A percentile compares a stretch with the other conserved stretches of the same genome.
These are phyloP conservation scores for Fusarium sp. DNA, from an alignment of 2,329 filamentous ascomycete species.

Conservation along the genomic window DNA sequence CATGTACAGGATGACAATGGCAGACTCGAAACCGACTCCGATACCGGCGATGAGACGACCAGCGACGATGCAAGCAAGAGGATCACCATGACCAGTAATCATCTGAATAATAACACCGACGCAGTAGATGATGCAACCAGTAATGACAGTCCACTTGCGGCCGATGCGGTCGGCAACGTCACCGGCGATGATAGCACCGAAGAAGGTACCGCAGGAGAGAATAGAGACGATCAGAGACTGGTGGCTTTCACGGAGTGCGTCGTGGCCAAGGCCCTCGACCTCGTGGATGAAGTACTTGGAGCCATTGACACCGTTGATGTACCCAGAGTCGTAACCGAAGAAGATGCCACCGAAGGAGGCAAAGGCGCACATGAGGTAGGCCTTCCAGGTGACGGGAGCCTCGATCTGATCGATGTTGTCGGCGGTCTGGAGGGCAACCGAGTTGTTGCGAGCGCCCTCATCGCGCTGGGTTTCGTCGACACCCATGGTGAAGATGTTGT, in stretches of 20 bases:
- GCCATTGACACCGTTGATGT: constrained; percentile 75
- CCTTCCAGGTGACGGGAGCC: constrained; percentile 76
- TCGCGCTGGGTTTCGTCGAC: constrained; percentile 35
- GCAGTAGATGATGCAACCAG: constrained; percentile 77
- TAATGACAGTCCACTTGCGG: constrained; percentile 78
- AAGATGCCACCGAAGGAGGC: constrained; percentile 80
- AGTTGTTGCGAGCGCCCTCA: constrained; percentile 40
- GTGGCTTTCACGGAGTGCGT: constrained; percentile 55
- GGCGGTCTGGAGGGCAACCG: constrained; percentile 55
- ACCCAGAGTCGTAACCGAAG: constrained; percentile 84
- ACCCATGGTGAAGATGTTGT: constrained; percentile 39
- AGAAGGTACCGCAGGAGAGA: constrained; percentile 82
- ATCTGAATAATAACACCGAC: constrained; percentile 67
- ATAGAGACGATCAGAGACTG: constrained; percentile 77
- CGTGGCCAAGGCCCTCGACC: constrained; percentile 58
- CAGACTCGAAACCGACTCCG: constrained; percentile 42
- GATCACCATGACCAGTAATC: constrained; percentile 36
- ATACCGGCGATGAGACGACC: constrained; percentile 39
- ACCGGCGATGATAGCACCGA: constrained; percentile 81
- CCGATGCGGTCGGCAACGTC: constrained; percentile 82
- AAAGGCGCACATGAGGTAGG: constrained; percentile 77
- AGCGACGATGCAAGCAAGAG: constrained; percentile 36
- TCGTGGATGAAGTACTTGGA: constrained; percentile 63
- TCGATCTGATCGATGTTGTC: constrained; percentile 71
- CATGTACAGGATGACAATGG: constrained; percentile 43